A percentile compares a stretch with the other conserved stretches of the same genome.
These are phyloP conservation scores for Sarocladium kiliense DNA, from an alignment of 2,329 filamentous ascomycete species.

Conservation along the genomic window DNA sequence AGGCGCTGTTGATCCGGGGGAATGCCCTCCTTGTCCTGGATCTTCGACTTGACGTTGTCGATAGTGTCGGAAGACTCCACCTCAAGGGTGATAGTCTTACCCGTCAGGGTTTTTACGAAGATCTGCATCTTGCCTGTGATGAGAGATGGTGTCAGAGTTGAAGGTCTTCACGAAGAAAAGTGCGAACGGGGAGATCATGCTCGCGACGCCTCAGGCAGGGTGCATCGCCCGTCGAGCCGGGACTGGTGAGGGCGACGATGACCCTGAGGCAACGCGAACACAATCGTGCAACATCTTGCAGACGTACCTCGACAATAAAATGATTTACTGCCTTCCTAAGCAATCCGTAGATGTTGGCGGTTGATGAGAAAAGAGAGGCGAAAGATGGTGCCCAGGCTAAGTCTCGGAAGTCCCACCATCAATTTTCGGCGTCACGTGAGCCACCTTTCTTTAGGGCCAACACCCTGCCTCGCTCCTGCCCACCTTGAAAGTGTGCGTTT, in stretches of 20 bases:
- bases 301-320: slow-evolving; percentile 57
- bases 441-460: background rate
- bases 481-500: background rate
- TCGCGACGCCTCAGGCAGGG: background rate
- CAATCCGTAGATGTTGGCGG: slow-evolving; percentile 51
- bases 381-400: slow-evolving; percentile 15
- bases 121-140: slow-evolving; percentile 66
- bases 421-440: slow-evolving; percentile 11
- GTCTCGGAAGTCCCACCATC: slow-evolving; percentile 10
- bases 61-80: slow-evolving; percentile 99
- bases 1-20: slow-evolving; percentile 98
- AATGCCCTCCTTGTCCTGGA: slow-evolving; percentile 98
- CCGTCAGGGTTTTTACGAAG: slow-evolving; percentile 86
- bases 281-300: slow-evolving; percentile 35
- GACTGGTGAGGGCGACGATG: background rate
- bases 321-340: slow-evolving; percentile 57
- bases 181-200: background rate
- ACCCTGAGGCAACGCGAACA: background rate
- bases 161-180: background rate
- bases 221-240: background rate
- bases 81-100: slow-evolving; percentile 99
- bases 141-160: slow-evolving; percentile 32
- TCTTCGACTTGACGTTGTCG: slow-evolving; percentile 99
- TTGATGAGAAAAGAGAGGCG: slow-evolving; percentile 21
- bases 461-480: background rate